Conservation (phyloP, 108 stramenopile species). For the Asterionellopsis glacialis region DNA sequence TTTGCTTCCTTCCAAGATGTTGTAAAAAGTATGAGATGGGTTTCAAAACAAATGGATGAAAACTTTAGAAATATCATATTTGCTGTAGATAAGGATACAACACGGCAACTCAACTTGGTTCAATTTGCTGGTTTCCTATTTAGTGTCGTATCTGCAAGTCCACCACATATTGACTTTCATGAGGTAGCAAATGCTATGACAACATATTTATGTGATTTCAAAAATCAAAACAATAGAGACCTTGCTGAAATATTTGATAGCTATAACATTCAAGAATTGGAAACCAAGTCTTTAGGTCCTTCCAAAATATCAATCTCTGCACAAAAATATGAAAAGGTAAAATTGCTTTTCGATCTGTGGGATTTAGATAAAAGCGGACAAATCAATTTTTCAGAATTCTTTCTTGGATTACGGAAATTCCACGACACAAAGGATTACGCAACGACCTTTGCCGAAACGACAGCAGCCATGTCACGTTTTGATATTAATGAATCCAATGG, state of each 20-base stretch:
- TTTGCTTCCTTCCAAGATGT: not conserved
- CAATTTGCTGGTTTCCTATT: conserved; percentile 9
- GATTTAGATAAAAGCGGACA: conserved; percentile 9
- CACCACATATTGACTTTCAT: conserved; percentile 3
- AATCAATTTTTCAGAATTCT: conserved; percentile 6
- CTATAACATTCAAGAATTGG: not conserved
- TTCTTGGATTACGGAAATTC: conserved; percentile 10
- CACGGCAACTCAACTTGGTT: not conserved
- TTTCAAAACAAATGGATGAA: conserved; percentile 6
- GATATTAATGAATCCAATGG: conserved; percentile 6
- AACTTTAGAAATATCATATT: not conserved
- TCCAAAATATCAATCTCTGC: not conserved
- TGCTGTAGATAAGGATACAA: not conserved
- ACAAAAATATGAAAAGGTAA: not conserved
- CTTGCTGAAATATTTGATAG: conserved; percentile 1
- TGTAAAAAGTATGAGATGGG: not conserved
- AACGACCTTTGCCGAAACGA: conserved; percentile 1
- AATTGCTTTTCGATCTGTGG: conserved; percentile 11
- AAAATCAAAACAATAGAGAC: not conserved
- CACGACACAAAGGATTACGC: conserved; percentile 12
- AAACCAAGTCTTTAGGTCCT: not conserved
- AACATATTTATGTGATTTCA: not conserved
- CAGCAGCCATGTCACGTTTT: conserved; percentile 3
- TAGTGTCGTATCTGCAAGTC: conserved; percentile 5
- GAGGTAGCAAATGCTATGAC: conserved; percentile 8